Evolutionary conservation across 768 basidiomycete genomes (phyloP).

Genomic region (Pisolithus sp.): DNA sequence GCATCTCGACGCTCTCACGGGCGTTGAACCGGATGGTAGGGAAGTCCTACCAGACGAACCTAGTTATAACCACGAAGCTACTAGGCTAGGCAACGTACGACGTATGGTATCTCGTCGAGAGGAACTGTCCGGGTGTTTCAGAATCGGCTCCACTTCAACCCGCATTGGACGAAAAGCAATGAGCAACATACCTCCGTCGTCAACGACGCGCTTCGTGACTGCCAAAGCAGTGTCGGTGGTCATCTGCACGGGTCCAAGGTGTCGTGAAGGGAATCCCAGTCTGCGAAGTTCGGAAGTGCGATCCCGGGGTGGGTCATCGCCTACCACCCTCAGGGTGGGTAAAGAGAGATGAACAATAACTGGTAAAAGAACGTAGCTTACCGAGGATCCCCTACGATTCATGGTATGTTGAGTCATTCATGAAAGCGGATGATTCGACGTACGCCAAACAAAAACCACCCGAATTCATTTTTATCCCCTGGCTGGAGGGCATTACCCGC

Average conservation of each 20-base stretch:
- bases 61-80: background rate
- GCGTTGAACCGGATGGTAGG: constrained; percentile 86
- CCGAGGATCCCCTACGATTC: constrained; percentile 56
- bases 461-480: constrained; percentile 74
- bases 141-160: background rate
- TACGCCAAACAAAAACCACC: constrained; percentile 89
- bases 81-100: constrained; percentile 37
- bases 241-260: constrained; percentile 89
- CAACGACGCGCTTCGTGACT: constrained; percentile 78
- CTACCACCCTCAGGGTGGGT: constrained; percentile 31
- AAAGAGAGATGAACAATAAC: background rate
- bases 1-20: constrained; percentile 96
- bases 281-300: constrained; percentile 83
- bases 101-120: constrained; percentile 65
- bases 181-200: constrained; percentile 51
- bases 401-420: background rate
- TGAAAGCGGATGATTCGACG: constrained; percentile 18
- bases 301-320: constrained; percentile 94
- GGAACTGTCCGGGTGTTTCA: constrained; percentile 34
- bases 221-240: constrained; percentile 96
- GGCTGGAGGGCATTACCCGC: constrained; percentile 65
- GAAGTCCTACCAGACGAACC: constrained; percentile 52
- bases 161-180: background rate
- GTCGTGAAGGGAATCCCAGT: constrained; percentile 81
- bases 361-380: constrained; percentile 13